Evolutionary conservation across 768 basidiomycete genomes (phyloP), one percentile per base, ranked within the genome.

Genomic region (Podaxis mareebaensis): DNA sequence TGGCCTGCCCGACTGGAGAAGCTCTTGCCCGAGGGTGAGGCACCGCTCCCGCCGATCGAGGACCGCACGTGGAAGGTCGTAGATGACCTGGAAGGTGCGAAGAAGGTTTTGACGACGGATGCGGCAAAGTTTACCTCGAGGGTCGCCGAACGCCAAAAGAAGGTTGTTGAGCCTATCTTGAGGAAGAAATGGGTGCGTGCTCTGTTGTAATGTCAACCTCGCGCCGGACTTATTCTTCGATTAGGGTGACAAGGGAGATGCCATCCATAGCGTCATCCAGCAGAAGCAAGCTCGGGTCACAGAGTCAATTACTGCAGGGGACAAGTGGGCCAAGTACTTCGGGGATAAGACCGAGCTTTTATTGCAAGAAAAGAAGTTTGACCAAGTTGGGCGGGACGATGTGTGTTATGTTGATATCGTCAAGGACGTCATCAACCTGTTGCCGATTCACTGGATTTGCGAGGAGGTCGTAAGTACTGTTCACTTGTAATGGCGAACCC

Each of bases 361-460:
- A 40, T 74, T 83, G 53, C 64, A 67, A 10, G 66, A 70, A 12
- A 80, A 81, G 58, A 72, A 77, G 2, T 74, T 79, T 53, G 63
- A 65, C 33, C 66, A 74, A 33, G 70, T 72, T 13, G 76, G 72
- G 4, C 65, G 71, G 15, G 53, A 59, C 15, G 60, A 65, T 17
- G 74, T 66, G 36, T 78, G 72, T 55, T 63, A 51, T 17, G 71
- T 91, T 22, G 88, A 92, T 69, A 79, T 92, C 40, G 82, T 91
- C 6, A 77, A 76, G 46, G 87, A 92, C 66, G 89, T 92, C 22
- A 82, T 89, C 68, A 88, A 91, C 65, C 69, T 80, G 28, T 63
- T 89, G 42, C 85, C 90, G 0, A 71, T 88, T 4, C 78, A 83
- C 63, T 92, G 87, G 88, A 77, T 87, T 30, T 81, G 81, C 10